phyloP scores from a whole-genome alignment of 2,329 filamentous ascomycete genomes.

The Monosporascus sp. region DNA sequence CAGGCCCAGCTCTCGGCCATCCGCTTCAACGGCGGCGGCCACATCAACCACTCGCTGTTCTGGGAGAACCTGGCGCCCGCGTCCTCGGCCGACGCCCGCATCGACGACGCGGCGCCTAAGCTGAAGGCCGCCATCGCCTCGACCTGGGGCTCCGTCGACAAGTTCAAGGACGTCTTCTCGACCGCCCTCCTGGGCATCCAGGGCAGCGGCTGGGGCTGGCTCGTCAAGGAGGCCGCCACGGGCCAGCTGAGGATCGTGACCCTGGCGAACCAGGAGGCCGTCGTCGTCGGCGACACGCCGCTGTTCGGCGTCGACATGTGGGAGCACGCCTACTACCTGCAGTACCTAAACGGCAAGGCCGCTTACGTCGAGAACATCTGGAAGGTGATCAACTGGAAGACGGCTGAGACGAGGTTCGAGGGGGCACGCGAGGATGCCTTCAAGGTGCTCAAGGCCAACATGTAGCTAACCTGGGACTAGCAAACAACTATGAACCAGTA shows the following conservation, averaged over 20 bases:
- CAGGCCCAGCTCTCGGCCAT: constrained; percentile 61
- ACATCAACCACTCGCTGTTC: constrained; percentile 91
- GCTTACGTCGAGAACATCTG: constrained; percentile 72
- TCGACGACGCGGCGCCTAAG: constrained; percentile 47
- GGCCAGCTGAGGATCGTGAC: constrained; percentile 66
- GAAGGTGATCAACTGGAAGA: constrained; percentile 75
- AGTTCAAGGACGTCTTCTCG: constrained; percentile 62
- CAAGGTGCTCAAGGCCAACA: constrained; percentile 22
- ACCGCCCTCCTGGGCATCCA: constrained; percentile 64
- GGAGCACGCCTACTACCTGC: constrained; percentile 90
- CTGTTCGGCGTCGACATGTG: constrained; percentile 83
- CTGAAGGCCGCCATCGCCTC: constrained; percentile 56
- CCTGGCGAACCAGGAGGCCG: constrained; percentile 82
- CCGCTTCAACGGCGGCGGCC: constrained; percentile 86
- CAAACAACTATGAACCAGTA: no score
- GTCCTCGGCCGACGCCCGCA: constrained; percentile 49
- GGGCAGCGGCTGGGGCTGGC: constrained; percentile 85
- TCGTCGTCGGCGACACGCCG: constrained; percentile 57
- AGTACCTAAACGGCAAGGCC: constrained; percentile 72
- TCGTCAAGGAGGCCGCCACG: constrained; percentile 58
- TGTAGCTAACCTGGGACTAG: constrained; percentile 10
- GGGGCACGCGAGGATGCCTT: constrained; percentile 24
- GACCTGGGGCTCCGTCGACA: constrained; percentile 63
- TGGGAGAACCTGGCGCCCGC: constrained; percentile 76
- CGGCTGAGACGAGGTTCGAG: constrained; percentile 55